Evolutionary conservation across 1,139 yeast genomes (phyloP), one percentile per base, ranked within the genome.

Genomic region (Debaryomyces nepalensis): DNA sequence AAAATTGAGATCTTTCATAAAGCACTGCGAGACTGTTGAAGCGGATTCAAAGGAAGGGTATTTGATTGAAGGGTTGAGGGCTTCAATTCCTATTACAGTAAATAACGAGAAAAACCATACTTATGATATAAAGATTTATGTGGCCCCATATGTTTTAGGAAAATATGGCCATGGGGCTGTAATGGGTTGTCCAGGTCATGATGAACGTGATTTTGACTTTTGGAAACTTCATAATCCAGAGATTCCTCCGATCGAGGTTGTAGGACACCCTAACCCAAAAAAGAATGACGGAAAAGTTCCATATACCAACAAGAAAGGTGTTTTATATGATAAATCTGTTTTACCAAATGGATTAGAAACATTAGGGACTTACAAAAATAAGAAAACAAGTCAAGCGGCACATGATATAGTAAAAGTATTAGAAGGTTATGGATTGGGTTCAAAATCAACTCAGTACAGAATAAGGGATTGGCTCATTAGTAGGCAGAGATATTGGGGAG

Each of bases 111-210:
- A 22, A 1, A 27, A 18, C 1, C 32, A 41, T 3, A 34, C 26
- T 0, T 69, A 41, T 44, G 52, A 64, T 21, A 50, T 91, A 5
- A 97, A 97, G 0, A 81, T 93, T 0, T 93, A 79, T 67, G 91
- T 77, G 2, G 97, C 98, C 0, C 96, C 97, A 0, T 93, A 90
- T 62, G 98, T 93, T 0, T 62, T 91, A 27, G 82, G 87, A 4
- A 70, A 77, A 4, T 91, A 91, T 58, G 98, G 97, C 0, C 79
- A 79, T 48, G 96, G 96, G 34, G 96, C 97, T 1, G 98, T 93
- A 0, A 91, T 93, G 98, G 99, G 99, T 1, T 88, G 95, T 55
- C 99, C 99, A 2, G 97, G 86, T 0, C 98, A 91, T 61, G 98
- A 93, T 59, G 70, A 71, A 34, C 75, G 98, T 47, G 99, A 93